Evolutionary conservation across 345 rosid genomes (phyloP).

Genomic region (Euphorbia peplus): DNA sequence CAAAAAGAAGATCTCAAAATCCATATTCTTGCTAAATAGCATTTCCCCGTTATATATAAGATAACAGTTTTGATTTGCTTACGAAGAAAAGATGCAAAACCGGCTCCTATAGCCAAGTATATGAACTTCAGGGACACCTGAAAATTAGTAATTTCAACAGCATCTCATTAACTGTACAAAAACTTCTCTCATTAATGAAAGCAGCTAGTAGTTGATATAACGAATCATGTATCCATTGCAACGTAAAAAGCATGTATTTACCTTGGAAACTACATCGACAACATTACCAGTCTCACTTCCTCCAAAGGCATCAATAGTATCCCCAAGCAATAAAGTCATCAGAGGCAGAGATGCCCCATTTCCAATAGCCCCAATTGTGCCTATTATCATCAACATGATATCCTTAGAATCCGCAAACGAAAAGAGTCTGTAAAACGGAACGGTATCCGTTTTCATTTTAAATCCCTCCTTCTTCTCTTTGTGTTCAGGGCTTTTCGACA

Average conservation of each 20-base stretch:
- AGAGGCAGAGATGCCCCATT: constrained; percentile 70
- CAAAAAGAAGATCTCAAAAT: constrained; percentile 6
- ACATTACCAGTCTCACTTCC: constrained; percentile 46
- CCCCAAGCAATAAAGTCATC: constrained; percentile 78
- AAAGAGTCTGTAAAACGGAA: constrained; percentile 73
- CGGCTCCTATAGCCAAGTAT: constrained; percentile 68
- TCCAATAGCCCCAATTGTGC: constrained; percentile 63
- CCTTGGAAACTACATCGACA: constrained; percentile 51
- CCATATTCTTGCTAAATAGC: neutral
- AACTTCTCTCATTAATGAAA: too few species aligned
- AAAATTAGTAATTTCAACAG: neutral
- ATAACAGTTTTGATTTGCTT: constrained; percentile 30
- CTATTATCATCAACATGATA: constrained; percentile 55
- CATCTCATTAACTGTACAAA: neutral
- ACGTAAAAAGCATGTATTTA: constrained; percentile 19
- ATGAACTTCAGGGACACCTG: constrained; percentile 75
- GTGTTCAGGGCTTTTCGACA: constrained; percentile 36
- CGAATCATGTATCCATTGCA: too few species aligned
- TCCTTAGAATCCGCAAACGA: constrained; percentile 70
- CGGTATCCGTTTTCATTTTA: constrained; percentile 50
- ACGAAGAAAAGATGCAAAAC: constrained; percentile 71
- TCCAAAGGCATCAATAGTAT: constrained; percentile 59
- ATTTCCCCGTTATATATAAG: neutral
- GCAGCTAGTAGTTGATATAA: too few species aligned
- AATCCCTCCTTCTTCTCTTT: constrained; percentile 36